Evolutionary conservation across 495 filamentous ascomycete species (phyloP).

Genomic region (Neurospora sp.): DNA sequence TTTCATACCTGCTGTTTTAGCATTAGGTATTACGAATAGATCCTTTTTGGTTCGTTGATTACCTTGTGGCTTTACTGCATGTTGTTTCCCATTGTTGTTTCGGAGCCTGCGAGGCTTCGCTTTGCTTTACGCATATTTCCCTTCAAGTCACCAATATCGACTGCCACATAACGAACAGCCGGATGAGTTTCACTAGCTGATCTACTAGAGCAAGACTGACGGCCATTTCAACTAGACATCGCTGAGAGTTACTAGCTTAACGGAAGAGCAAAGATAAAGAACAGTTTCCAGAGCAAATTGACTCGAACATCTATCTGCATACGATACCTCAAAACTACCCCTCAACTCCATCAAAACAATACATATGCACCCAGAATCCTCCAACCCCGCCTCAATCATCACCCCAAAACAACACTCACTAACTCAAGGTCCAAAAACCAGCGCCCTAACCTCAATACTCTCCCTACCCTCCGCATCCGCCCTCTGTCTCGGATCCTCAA

Average conservation of each 20-base stretch:
- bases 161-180: too few species aligned
- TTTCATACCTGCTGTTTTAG: neutral
- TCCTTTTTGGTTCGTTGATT: neutral
- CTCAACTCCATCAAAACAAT: neutral
- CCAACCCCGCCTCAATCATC: neutral
- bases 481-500: constrained; percentile 58
- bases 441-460: constrained; percentile 79
- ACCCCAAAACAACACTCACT: neutral
- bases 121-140: neutral
- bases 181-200: neutral
- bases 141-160: neutral
- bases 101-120: neutral
- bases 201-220: neutral
- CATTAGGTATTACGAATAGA: neutral
- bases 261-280: neutral
- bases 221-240: neutral
- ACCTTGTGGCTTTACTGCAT: neutral
- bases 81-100: neutral
- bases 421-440: constrained; percentile 63
- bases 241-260: neutral
- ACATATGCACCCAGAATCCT: neutral
- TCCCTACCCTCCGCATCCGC: constrained; percentile 51
- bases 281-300: neutral
- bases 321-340: neutral
- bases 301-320: neutral